Evolutionary conservation across 345 rosid genomes (phyloP).

Genomic region (Citrus medica): DNA sequence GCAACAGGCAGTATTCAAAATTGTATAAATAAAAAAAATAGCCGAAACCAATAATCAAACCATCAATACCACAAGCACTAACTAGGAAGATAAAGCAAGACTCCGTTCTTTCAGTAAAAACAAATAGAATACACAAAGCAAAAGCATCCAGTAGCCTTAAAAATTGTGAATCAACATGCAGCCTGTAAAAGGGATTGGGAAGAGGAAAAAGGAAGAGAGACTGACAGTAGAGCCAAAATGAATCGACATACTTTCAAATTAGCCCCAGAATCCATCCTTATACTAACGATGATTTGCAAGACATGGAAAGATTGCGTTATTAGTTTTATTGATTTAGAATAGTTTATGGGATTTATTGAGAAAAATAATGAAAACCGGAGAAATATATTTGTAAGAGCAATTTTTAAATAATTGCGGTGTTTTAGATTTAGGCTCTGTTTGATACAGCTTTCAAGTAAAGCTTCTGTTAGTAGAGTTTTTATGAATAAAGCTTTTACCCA

Average conservation of each 20-base stretch:
- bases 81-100: not conserved
- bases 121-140: not conserved
- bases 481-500: accelerated
- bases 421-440: accelerated
- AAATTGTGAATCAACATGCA: not conserved
- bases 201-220: not conserved
- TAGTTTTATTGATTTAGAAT: too few species aligned
- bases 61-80: not conserved
- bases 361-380: too few species aligned
- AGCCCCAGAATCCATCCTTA: too few species aligned
- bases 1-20: not conserved
- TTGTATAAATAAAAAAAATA: not conserved
- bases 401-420: too few species aligned
- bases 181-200: not conserved
- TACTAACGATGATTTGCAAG: too few species aligned
- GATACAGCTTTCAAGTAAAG: accelerated
- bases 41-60: not conserved
- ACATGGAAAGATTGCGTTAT: too few species aligned
- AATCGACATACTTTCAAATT: not conserved
- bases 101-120: not conserved
- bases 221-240: not conserved
- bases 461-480: too few species aligned
- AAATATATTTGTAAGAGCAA: too few species aligned
- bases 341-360: too few species aligned
- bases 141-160: not conserved